Evolutionary conservation across 805 yeast genomes (phyloP), one percentile per base, ranked within the genome.

Genomic region (Candida boleticola): DNA sequence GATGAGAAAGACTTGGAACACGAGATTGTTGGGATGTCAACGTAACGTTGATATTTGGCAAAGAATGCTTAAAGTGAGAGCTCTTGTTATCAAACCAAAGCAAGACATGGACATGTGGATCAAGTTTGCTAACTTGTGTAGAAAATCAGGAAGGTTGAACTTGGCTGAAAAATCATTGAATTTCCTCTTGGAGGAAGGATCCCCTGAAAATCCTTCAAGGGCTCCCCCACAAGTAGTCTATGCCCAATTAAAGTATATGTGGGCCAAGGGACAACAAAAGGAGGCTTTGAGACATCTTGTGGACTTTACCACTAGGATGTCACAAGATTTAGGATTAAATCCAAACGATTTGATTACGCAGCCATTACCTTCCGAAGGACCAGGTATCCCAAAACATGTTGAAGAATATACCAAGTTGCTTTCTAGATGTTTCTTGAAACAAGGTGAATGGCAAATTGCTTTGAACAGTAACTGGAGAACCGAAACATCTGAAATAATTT

Each of bases 21-120:
- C 87, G 39, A 77, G 99, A 54, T 69, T 93, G 39, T 68, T 88
- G 46, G 98, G 98, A 1, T 89, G 97, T 57, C 99, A 93, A 65
- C 77, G 93, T 52, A 93, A 93, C 65, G 98, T 93, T 39, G 99
- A 93, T 65, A 89, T 90, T n/a, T 93, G 99, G 99, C 97, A 92
- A 61, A 74, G 97, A 56, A 83, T 93, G 80, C 74, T 93, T 46
- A 87, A 90, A 59, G 96, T 92, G 1, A 76, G 99, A 43, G 92
- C 97, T 0, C 72, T 93, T 36, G 98, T 93, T 11, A 86, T 93
- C 35, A 84, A 85, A 49, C 99, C 99, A 2, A 88, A 90, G 51
- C 95, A 93, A 55, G 97, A 93, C 58, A 85, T 90, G 93, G 93
- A 87, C 41, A 88, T 90, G 79, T 89, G 98, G 97, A 92, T 93